These are phyloP conservation scores for Aspergillus tanneri DNA, from an alignment of 2,329 filamentous ascomycete genomes.

Conservation along the genomic window DNA sequence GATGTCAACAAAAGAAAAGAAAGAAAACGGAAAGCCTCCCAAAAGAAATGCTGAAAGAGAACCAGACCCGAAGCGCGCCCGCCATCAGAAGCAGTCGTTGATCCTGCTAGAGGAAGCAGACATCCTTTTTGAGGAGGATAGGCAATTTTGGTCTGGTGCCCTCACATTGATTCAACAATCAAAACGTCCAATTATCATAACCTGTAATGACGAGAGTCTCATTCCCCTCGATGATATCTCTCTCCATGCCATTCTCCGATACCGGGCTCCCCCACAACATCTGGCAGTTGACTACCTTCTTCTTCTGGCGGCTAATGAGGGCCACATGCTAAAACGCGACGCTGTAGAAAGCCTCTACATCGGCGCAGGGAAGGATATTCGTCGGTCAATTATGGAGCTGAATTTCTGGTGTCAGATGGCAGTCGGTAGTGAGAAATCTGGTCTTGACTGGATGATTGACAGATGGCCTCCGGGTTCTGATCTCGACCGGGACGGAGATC, in stretches of 20 bases:
- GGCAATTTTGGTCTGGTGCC: slow-evolving; percentile 87
- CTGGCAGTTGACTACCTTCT: slow-evolving; percentile 77
- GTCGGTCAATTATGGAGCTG: slow-evolving; percentile 77
- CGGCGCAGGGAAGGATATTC: slow-evolving; percentile 68
- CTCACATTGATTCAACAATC: slow-evolving; percentile 76
- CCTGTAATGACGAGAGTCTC: slow-evolving; percentile 88
- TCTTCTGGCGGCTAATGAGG: slow-evolving; percentile 81
- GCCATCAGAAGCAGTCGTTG: slow-evolving; percentile 81
- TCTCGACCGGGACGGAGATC: slow-evolving; percentile 64
- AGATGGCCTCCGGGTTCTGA: slow-evolving; percentile 73
- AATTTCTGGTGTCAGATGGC: slow-evolving; percentile 98
- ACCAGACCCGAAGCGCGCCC: slow-evolving; percentile 34
- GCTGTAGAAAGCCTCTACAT: slow-evolving; percentile 70
- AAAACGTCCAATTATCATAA: slow-evolving; percentile 89
- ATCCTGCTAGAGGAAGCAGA: slow-evolving; percentile 95
- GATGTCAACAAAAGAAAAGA: slow-evolving; percentile 39
- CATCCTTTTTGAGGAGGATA: slow-evolving; percentile 90
- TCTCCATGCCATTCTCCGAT: slow-evolving; percentile 82
- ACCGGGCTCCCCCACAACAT: slow-evolving; percentile 64
- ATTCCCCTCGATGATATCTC: slow-evolving; percentile 71
- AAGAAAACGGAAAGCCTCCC: slow-evolving; percentile 20
- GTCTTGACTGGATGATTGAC: slow-evolving; percentile 84
- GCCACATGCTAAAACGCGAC: slow-evolving; percentile 70
- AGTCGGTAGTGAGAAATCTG: slow-evolving; percentile 82
- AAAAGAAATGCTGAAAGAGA: slow-evolving; percentile 24